These are phyloP conservation scores for Gynandropsis gynandra DNA, from an alignment of 345 rosid species.

Conservation along the genomic window DNA sequence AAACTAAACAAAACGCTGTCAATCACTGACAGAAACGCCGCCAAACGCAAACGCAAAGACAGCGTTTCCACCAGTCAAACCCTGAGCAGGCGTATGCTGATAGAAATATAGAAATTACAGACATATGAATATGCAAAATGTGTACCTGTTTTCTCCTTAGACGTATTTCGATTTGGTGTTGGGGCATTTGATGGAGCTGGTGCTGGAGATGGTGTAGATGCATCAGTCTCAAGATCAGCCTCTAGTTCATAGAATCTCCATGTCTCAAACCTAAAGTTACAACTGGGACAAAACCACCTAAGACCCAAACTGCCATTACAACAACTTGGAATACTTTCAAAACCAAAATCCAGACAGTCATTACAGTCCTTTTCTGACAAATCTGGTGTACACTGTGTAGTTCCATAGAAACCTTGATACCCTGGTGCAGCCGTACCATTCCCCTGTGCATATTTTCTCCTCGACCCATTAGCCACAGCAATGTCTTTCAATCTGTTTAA, in stretches of 20 bases:
- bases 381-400: conserved; percentile 42
- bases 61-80: no score
- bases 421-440: background rate
- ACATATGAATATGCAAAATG: background rate
- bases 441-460: conserved; percentile 41
- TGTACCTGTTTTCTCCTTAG: conserved; percentile 12
- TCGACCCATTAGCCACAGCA: conserved; percentile 27
- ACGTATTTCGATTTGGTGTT: background rate
- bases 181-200: conserved; percentile 6
- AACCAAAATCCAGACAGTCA: conserved; percentile 21
- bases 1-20: no score
- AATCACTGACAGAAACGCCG: no score
- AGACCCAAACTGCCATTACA: conserved; percentile 25
- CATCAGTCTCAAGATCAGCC: conserved; percentile 16
- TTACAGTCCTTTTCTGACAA: conserved; percentile 27
- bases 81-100: no score
- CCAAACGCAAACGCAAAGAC: no score
- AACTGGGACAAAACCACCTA: conserved; percentile 34
- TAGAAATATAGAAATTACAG: background rate
- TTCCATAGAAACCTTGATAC: conserved; percentile 24
- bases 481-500: conserved; percentile 17
- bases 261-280: conserved; percentile 37
- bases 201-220: no score
- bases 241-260: conserved; percentile 21
- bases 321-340: conserved; percentile 14